Evolutionary conservation across 768 basidiomycete species (phyloP).

Genomic region (Chalciporus pseudorubinellus): DNA sequence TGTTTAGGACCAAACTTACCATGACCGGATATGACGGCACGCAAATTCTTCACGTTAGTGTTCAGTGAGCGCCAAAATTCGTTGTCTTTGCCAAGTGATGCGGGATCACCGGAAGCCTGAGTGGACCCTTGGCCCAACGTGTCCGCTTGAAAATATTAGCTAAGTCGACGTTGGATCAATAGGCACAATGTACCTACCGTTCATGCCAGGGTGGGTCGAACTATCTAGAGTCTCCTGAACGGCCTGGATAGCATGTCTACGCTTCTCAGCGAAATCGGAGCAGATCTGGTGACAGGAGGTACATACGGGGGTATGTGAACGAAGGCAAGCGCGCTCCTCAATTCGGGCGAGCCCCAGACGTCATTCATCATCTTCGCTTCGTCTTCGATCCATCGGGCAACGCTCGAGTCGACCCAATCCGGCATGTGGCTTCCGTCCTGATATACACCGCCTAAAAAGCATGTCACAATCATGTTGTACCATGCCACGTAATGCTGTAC

Average conservation of each 20-base stretch:
- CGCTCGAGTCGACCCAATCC: constrained; percentile 68
- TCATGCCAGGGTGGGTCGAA: constrained; percentile 41
- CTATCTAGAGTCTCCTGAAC: constrained; percentile 37
- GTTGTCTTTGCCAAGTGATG: constrained; percentile 45
- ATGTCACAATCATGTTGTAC: constrained; percentile 2
- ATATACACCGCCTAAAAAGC: constrained; percentile 45
- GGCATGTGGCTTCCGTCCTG: constrained; percentile 45
- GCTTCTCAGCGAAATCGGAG: background rate
- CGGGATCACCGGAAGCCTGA: constrained; percentile 46
- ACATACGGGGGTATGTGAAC: constrained; percentile 75
- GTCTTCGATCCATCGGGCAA: constrained; percentile 56
- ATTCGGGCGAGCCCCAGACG: constrained; percentile 55
- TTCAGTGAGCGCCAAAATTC: constrained; percentile 65
- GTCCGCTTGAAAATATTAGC: constrained; percentile 43
- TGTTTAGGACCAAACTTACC: constrained; percentile 37
- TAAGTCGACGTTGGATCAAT: background rate
- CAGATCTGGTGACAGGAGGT: background rate
- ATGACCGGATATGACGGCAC: constrained; percentile 69
- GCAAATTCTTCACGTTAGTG: constrained; percentile 58
- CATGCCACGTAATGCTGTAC: background rate
- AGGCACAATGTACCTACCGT: constrained; percentile 29
- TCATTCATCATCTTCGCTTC: constrained; percentile 54
- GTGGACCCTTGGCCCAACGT: constrained; percentile 54
- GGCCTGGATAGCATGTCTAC: constrained; percentile 29
- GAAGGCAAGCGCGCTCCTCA: constrained; percentile 60